Evolutionary conservation across 202 grass and related monocot genomes (phyloP), one percentile per base, ranked within the genome.

Genomic region (Digitaria exilis): DNA sequence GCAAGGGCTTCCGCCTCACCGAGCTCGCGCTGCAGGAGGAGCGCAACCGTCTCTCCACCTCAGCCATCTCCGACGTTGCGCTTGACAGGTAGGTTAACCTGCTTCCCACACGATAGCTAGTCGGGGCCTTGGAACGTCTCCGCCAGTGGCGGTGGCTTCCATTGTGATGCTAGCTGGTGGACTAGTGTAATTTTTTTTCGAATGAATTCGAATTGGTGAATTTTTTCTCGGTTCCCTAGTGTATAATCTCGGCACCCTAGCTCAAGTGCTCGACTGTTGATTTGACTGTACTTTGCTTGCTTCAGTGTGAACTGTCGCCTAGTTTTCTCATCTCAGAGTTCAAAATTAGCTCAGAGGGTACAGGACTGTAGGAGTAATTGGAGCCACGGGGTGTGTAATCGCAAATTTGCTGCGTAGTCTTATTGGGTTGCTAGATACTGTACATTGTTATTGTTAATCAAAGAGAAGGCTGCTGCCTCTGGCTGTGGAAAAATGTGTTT

Each of bases 11-110:
- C 91, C 90, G 82, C 82, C 86, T 94, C 72, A 89, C 91, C 9
- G 93, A 96, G 85, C 85, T 96, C 26, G 87, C 91, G 59, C 87
- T 96, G 61, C 96, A 94, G 75, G 93, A 95, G 87, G 95, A 99
- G 83, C 92, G 94, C 65, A 94, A 82, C 61, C 93, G 96, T 54
- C 87, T 96, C 66, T 88, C 93, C 73, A 82, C 92, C 42, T 85
- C 87, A 64, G 70, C 81, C n/a, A 76, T 65, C 43, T 89, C 91
- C 39, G 96, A 90, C 82, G 77, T 91, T 42, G 63, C 84, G 3
- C 73, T 88, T 32, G 81, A 80, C 39, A 92, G 96, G 96, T 99
- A 71, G 5, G 42, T 45, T 24, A 16, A 7, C 57, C 65, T n/a
- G 21, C 28, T 41, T 35, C 54, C 17, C 30, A 14, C n/a, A 14